A percentile compares a stretch with the other conserved stretches of the same genome.
Conservation (phyloP, 2,329 filamentous ascomycete genomes). For the Stagonosporopsis vannaccii region DNA sequence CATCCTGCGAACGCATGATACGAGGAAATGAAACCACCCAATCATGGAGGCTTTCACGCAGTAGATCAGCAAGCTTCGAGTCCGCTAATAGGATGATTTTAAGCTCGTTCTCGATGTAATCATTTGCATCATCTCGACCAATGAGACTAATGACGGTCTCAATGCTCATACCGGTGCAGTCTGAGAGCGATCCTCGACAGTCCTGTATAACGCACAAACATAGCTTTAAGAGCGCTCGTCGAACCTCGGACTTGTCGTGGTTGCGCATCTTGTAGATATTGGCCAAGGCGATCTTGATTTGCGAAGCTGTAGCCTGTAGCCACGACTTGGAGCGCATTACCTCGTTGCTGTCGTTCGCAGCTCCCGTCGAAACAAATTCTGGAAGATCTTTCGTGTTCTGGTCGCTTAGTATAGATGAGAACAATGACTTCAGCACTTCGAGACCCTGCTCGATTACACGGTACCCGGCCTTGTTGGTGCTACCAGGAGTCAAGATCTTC, state of each 20-base stretch:
- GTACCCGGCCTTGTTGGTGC: slow-evolving; percentile 65
- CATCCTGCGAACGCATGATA: slow-evolving; percentile 83
- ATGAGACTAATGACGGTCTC: slow-evolving; percentile 80
- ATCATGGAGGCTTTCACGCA: slow-evolving; percentile 76
- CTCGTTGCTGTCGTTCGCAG: slow-evolving; percentile 30
- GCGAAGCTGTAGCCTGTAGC: slow-evolving; percentile 79
- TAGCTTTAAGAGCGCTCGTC: slow-evolving; percentile 69
- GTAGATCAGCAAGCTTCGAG: slow-evolving; percentile 65
- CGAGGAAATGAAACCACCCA: slow-evolving; percentile 85
- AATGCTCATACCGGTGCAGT: slow-evolving; percentile 74
- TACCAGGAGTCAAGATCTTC: slow-evolving; percentile 74
- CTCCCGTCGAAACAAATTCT: slow-evolving; percentile 8
- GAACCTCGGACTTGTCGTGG: slow-evolving; percentile 74
- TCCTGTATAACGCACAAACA: slow-evolving; percentile 80
- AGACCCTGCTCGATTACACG: slow-evolving; percentile 71
- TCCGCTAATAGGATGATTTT: slow-evolving; percentile 70
- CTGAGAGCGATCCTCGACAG: slow-evolving; percentile 75
- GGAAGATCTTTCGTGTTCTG: slow-evolving; percentile 42
- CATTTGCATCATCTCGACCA: slow-evolving; percentile 56
- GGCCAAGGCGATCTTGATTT: slow-evolving; percentile 83
- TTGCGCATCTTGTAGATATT: slow-evolving; percentile 77
- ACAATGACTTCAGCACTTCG: slow-evolving; percentile 60
- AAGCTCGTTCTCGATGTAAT: slow-evolving; percentile 55
- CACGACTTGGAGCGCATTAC: slow-evolving; percentile 64
- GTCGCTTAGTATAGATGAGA: slow-evolving; percentile 59